phyloP scores from a whole-genome alignment of 768 basidiomycete species.

The Pleurotus ostreatus region DNA sequence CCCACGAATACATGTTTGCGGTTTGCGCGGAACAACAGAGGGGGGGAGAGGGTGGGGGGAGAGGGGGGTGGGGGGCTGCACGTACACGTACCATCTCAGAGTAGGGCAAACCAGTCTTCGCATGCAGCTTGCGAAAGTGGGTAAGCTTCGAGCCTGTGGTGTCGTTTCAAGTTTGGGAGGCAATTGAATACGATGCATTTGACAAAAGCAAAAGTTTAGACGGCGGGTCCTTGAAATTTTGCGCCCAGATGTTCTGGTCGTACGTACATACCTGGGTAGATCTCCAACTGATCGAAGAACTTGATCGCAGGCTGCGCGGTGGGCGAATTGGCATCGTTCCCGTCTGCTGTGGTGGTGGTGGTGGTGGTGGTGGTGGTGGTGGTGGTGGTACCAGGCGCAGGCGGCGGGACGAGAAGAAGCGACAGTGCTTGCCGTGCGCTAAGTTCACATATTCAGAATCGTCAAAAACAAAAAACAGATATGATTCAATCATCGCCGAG shows the following conservation, averaged over 20 bases:
- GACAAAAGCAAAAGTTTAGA: not conserved
- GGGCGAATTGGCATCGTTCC: slow-evolving; percentile 13
- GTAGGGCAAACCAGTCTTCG: slow-evolving; percentile 73
- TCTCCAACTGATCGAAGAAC: slow-evolving; percentile 69
- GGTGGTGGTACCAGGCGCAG: slow-evolving; percentile 17
- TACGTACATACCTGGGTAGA: slow-evolving; percentile 54
- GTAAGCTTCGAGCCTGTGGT: slow-evolving; percentile 60
- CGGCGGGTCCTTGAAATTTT: not conserved
- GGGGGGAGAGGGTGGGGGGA: not conserved
- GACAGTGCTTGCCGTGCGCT: slow-evolving; percentile 67
- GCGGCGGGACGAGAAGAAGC: slow-evolving; percentile 50
- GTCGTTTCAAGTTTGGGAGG: not conserved
- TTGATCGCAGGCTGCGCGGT: slow-evolving; percentile 43
- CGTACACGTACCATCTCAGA: slow-evolving; percentile 61
- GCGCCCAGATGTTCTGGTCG: too few species aligned
- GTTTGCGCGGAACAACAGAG: not conserved
- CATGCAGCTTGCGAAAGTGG: slow-evolving; percentile 74
- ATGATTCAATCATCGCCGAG: too few species aligned
- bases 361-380: too few species aligned
- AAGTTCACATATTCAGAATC: not conserved
- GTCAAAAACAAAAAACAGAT: not conserved
- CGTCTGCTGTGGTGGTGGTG: too few species aligned
- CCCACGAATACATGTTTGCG: not conserved
- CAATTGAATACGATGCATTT: too few species aligned
- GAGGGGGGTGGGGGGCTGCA: not conserved